phyloP scores from a whole-genome alignment of 495 filamentous ascomycete species.

The Hyaloscypha finlandica region DNA sequence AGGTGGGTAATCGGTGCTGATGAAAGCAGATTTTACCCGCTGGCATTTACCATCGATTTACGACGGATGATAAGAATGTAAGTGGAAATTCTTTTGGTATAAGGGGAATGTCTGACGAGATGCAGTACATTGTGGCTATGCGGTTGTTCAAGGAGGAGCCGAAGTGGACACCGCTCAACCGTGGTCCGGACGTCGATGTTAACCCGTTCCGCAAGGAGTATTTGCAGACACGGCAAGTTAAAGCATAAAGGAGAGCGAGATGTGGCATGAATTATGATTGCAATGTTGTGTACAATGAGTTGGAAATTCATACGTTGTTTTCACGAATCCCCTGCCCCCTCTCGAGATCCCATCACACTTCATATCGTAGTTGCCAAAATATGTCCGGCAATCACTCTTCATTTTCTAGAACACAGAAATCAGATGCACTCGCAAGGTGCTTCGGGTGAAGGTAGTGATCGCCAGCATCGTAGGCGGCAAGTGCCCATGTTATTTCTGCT shows the following conservation, averaged over 20 bases:
- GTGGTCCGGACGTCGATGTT: slow-evolving; percentile 71
- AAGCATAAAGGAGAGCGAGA: not conserved
- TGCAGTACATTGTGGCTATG: slow-evolving; percentile 92
- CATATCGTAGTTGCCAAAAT: too few species aligned
- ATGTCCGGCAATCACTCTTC: too few species aligned
- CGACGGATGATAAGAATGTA: slow-evolving; percentile 88
- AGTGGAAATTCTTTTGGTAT: slow-evolving; percentile 37
- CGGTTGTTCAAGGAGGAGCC: slow-evolving; percentile 98
- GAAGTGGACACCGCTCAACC: slow-evolving; percentile 95
- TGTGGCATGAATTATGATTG: not conserved
- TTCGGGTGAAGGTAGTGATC: too few species aligned
- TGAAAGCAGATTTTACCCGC: slow-evolving; percentile 70
- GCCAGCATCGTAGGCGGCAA: too few species aligned
- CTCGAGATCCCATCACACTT: too few species aligned
- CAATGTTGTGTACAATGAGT: slow-evolving; percentile 4
- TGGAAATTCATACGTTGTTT: not conserved
- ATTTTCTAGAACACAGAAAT: too few species aligned
- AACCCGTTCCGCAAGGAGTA: slow-evolving; percentile 82
- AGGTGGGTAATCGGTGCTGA: slow-evolving; percentile 11
- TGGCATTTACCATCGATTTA: slow-evolving; percentile 98
- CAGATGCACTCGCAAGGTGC: too few species aligned
- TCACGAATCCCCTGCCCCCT: too few species aligned
- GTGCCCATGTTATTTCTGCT: too few species aligned
- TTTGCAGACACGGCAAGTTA: slow-evolving; percentile 20
- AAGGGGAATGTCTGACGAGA: slow-evolving; percentile 11